These are phyloP conservation scores for Cladophialophora exuberans DNA, from an alignment of 2,329 filamentous ascomycete genomes.

Conservation along the genomic window DNA sequence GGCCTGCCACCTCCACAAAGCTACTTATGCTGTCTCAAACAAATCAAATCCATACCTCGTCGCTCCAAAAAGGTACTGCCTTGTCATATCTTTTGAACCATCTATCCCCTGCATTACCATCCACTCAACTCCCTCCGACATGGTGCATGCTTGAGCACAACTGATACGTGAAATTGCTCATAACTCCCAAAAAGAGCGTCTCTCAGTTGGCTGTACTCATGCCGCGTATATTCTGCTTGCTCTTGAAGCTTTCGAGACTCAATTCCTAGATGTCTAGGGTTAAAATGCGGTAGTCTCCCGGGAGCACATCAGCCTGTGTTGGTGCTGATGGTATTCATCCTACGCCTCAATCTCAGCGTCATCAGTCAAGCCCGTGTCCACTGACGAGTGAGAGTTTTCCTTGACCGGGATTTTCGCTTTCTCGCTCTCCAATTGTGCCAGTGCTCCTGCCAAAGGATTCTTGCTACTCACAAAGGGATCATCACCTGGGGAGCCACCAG, in stretches of 20 bases:
- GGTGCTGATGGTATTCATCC: too few relatives aligned
- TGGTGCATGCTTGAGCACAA: conserved; percentile 17
- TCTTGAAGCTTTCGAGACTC: neutral
- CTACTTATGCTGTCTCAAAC: neutral
- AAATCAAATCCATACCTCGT: conserved; percentile 17
- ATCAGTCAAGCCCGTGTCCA: neutral
- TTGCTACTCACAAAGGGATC: conserved; percentile 28
- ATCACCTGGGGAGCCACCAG: conserved; percentile 9
- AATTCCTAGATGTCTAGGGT: conserved; percentile 7
- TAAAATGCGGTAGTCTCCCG: too few relatives aligned
- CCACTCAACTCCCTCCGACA: conserved; percentile 16
- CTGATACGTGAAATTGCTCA: conserved; percentile 26
- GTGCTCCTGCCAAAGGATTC: conserved; percentile 27
- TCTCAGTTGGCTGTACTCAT: conserved; percentile 23
- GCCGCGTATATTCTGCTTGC: conserved; percentile 20
- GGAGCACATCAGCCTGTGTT: too few relatives aligned
- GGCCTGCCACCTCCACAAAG: neutral
- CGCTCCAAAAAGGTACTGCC: conserved; percentile 11
- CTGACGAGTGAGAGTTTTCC: neutral
- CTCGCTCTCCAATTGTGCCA: conserved; percentile 24
- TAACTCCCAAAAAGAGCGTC: conserved; percentile 29
- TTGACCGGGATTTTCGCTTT: neutral
- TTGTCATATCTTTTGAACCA: conserved; percentile 12
- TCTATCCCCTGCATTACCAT: conserved; percentile 18
- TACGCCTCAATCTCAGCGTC: too few relatives aligned